phyloP scores from a whole-genome alignment of 2,329 filamentous ascomycete genomes.

The Diaporthe batatas region DNA sequence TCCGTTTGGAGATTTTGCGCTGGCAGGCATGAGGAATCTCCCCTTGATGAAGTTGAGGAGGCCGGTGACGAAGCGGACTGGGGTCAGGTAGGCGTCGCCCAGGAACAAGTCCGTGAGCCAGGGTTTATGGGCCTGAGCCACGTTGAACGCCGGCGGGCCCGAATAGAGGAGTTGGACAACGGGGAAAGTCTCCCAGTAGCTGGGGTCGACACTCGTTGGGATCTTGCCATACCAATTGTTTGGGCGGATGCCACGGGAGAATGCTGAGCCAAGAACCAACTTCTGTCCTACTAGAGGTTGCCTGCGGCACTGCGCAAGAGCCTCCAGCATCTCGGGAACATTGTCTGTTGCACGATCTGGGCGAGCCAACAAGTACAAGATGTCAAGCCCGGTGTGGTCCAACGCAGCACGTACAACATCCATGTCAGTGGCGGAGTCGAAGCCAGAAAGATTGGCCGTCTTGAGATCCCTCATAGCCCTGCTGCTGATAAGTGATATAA shows the following conservation, averaged over 20 bases:
- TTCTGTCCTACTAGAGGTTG: neutral
- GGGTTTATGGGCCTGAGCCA: fast-evolving
- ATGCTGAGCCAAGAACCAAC: neutral
- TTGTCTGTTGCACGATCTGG: neutral
- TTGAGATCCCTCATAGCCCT: neutral
- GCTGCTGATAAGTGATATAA: neutral
- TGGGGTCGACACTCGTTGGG: fast-evolving
- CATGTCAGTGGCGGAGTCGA: neutral
- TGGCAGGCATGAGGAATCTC: too few species aligned
- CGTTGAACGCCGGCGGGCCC: too few species aligned
- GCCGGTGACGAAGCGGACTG: constrained; percentile 8
- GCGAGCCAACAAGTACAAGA: neutral
- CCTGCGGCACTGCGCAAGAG: neutral
- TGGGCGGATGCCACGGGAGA: neutral
- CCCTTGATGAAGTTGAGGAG: neutral
- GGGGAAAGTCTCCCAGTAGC: neutral
- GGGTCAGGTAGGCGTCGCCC: neutral
- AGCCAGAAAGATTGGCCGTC: neutral
- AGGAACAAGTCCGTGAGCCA: neutral
- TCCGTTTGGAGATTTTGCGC: too few species aligned
- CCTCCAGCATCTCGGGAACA: neutral
- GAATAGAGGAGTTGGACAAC: neutral
- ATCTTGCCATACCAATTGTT: fast-evolving
- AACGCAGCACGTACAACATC: neutral
- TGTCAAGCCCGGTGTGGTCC: neutral